phyloP scores from a whole-genome alignment of 1,284 basidiomycete genomes.

The Amylostereum areolatum region DNA sequence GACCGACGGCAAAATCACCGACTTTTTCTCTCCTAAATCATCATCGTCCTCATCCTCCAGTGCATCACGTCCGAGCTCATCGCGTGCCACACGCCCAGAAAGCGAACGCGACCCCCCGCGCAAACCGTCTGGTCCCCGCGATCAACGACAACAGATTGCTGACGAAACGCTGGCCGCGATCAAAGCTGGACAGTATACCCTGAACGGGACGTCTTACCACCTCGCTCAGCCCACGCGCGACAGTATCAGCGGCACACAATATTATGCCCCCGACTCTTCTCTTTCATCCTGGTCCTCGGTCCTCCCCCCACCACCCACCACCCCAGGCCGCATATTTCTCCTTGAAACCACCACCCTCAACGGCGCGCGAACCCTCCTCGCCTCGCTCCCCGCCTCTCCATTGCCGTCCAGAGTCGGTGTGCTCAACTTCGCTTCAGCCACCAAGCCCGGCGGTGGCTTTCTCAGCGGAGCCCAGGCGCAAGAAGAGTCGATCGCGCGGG shows the following conservation, averaged over 20 bases:
- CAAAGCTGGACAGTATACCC: slow-evolving; percentile 21
- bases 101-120: slow-evolving; percentile 17
- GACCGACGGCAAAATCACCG: no score
- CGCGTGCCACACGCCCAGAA: no score
- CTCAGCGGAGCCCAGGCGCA: slow-evolving; percentile 59
- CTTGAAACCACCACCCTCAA: slow-evolving; percentile 50
- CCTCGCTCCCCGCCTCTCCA: slow-evolving; percentile 10
- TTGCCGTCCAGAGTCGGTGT: slow-evolving; percentile 39
- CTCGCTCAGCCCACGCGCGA: slow-evolving; percentile 22
- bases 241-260: slow-evolving; percentile 33
- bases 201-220: slow-evolving; percentile 24
- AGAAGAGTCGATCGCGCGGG: slow-evolving; percentile 68
- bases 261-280: slow-evolving; percentile 33
- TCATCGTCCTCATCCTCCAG: no score
- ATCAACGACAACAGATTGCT: slow-evolving; percentile 20
- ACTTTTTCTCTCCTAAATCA: no score
- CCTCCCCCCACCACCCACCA: slow-evolving; percentile 8
- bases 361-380: slow-evolving; percentile 30
- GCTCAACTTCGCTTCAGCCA: slow-evolving; percentile 67
- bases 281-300: slow-evolving; percentile 31
- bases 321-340: slow-evolving; percentile 27
- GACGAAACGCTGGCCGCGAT: slow-evolving; percentile 26
- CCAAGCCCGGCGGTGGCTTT: slow-evolving; percentile 65
- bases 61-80: no score
- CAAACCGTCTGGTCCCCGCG: slow-evolving; percentile 8